Evolutionary conservation across 768 basidiomycete species (phyloP), one percentile per base, ranked within the genome.

Genomic region (Boletus rufocinnamomeus): DNA sequence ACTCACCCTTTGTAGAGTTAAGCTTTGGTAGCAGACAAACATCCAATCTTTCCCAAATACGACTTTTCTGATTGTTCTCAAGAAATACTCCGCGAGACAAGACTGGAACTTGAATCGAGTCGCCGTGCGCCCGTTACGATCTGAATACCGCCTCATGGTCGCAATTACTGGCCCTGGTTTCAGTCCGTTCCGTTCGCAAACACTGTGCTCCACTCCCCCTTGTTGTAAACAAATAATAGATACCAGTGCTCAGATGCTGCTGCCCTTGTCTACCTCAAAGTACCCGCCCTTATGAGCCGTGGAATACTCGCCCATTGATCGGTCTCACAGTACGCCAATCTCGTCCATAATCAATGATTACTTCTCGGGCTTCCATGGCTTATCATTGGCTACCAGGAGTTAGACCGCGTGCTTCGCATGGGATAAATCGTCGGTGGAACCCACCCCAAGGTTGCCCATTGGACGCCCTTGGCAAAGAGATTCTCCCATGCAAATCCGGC

Each of bases 401-500:
- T 52, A 51, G 51, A 52, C 59, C 54, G 55, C 38, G 40, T 68
- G 60, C 69, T 64, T 64, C 60, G 59, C 60, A 63, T 48, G 64
- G 57, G 57, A 68, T 54, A 54, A 47, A 41, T 27, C 48, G 16
- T 61, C 35, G 37, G 25, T 58, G 32, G 32, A 57, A 46, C 53
- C 56, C 55, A 53, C 49, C 34, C 52, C 57, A 52, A 51, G 47
- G 48, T 49, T 49, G 30, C 41, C 40, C 50, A 54, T 46, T 61
- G 51, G 51, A 30, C 38, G 17, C 40, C 44, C 34, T 57, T 45
- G 47, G 37, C 28, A 38, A 30, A 49, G 48, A 28, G 66, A 69
- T 67, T 67, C 65, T 62, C 64, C 63, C 61, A 61, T 71, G 65
- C 61, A 67, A 70, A 72, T 72, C 69, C 50, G 35, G 52, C 46